phyloP scores from a whole-genome alignment of 2,329 filamentous ascomycete species.

The Arthrobotrys musiformis region DNA sequence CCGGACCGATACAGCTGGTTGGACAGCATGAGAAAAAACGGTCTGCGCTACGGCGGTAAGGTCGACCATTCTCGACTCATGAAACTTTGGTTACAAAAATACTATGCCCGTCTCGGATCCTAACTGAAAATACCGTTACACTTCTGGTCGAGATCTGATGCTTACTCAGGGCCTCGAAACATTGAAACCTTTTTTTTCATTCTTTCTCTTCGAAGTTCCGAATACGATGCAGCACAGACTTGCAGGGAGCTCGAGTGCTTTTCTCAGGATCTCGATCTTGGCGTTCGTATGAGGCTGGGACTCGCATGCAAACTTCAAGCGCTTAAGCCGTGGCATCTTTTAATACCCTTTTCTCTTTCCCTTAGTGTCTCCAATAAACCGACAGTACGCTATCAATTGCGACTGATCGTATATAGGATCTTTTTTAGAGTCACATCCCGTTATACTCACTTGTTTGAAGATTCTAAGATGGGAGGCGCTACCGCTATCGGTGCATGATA shows the following conservation, averaged over 20 bases:
- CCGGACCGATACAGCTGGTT: too few species aligned
- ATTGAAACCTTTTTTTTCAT: too few species aligned
- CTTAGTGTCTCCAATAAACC: background rate
- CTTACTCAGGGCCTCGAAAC: background rate
- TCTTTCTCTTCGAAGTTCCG: background rate
- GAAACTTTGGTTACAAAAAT: constrained; percentile 21
- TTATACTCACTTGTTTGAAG: background rate
- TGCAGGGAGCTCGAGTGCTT: background rate
- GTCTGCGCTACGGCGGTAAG: constrained; percentile 13
- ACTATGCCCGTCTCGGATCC: background rate
- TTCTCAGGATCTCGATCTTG: background rate
- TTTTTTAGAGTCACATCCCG: background rate
- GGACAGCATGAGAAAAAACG: constrained; percentile 10
- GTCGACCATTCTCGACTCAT: background rate
- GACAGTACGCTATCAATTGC: background rate
- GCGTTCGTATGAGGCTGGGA: background rate
- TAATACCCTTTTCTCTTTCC: background rate
- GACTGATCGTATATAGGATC: background rate
- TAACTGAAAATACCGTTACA: background rate
- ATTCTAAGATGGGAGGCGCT: background rate
- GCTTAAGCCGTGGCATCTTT: constrained; percentile 1
- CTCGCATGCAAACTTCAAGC: background rate
- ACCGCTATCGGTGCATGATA: constrained; percentile 16
- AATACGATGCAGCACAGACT: background rate
- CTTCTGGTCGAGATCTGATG: background rate